These are phyloP conservation scores for Leptomonas seymouri DNA, from an alignment of 208 protist genomes.

Conservation along the genomic window DNA sequence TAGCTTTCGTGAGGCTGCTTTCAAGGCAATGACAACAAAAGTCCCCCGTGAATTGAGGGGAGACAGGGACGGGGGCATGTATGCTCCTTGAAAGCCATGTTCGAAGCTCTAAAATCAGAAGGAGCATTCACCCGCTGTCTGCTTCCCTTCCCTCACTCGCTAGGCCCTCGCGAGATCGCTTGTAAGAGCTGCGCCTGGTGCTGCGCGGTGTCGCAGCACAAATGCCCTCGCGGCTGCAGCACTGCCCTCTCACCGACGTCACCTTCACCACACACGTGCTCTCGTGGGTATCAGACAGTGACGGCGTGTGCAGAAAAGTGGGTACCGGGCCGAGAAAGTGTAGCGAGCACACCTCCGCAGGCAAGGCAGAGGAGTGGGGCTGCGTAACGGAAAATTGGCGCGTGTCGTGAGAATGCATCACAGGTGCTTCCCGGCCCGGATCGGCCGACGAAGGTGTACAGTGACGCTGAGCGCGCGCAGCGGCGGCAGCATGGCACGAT, in stretches of 20 bases:
- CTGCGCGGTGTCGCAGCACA: conserved; percentile 3
- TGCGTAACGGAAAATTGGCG: neutral
- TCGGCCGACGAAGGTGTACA: conserved; percentile 24
- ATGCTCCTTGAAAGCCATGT: too few species aligned
- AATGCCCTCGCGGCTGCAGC: neutral
- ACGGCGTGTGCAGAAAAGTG: neutral
- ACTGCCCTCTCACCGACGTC: neutral
- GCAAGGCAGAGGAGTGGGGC: neutral
- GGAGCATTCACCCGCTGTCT: neutral
- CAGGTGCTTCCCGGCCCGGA: neutral
- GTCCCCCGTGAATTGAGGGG: too few species aligned
- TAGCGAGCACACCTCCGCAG: neutral
- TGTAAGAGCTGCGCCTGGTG: conserved; percentile 23
- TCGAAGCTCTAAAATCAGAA: too few species aligned
- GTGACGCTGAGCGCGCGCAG: conserved; percentile 18
- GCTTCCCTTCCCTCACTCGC: neutral
- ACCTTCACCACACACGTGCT: neutral
- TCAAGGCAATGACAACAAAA: too few species aligned
- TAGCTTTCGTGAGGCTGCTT: neutral
- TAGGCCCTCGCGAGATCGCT: conserved; percentile 32
- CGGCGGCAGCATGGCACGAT: neutral
- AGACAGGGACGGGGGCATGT: too few species aligned
- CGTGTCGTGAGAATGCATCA: neutral
- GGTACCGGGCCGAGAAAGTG: neutral
- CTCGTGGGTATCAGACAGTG: neutral